Base-by-base conservation (phyloP, 2,329 filamentous ascomycete genomes). In the Exophiala aquamarina region DNA sequence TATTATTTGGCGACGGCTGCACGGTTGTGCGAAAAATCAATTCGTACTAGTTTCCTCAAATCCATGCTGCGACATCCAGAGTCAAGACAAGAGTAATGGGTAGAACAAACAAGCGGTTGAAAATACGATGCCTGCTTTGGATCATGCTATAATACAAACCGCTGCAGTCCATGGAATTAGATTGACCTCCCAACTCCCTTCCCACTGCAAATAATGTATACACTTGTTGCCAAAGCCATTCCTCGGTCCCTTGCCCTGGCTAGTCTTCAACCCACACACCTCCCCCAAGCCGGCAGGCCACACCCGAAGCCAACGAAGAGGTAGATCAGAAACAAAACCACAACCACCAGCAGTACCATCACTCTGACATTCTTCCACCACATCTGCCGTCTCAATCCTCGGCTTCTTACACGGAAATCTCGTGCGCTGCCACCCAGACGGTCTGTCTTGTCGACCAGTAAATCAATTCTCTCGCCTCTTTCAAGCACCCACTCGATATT, bases 331-430 rank as follows among this genome's bases (percentile, higher is more conserved):
- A 88, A 87, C 7, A 88, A 66, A 17, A 77, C 63, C 21, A 78
- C 75, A 23, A 93, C 70, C 2, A 91, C 89, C 35, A 96, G 63
- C 59, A 98, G 68, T 5, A 81, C 84, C 90, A 97, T 95, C 59
- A 98, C 71, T 74, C 94, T 94, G 36, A 95, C 80, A 67, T 98
- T 97, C 83, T 97, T 97, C 92, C 92, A 97, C 93, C 93, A 98
- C 93, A 98, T 97, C 70, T 86, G 81, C 64, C 94, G 80, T 73
- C 93, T 87, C 60, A 98, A 69, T 1, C 89, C 90, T 19, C 90
- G 76, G 66, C 87, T 94, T 58, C 92, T 78, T 14, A 97, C 84
- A 42, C 93, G 77, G 65, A 98, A 98, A 66, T 98, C 93, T 60
- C 85, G 78, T 43, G 93, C 90, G 66, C 83, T 93, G 20, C 88